These are phyloP conservation scores for Sanguinoderma infundibulare DNA, from an alignment of 1,284 basidiomycete genomes.

Conservation along the genomic window DNA sequence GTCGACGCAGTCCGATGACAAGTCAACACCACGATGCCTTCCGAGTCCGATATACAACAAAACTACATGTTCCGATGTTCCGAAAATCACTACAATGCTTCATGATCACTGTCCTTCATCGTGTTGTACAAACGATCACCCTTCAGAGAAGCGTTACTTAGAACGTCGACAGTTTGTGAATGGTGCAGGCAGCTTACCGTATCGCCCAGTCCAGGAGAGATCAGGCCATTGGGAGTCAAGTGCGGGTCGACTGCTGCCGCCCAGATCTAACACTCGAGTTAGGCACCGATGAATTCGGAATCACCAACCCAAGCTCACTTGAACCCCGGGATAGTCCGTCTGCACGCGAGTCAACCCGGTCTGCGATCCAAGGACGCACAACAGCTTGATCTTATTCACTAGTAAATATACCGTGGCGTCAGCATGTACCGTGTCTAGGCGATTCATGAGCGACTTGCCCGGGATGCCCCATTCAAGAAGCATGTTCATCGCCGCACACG, in stretches of 20 bases:
- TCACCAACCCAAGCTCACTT: slow-evolving; percentile 52
- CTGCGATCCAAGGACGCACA: slow-evolving; percentile 83
- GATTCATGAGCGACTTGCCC: slow-evolving; percentile 43
- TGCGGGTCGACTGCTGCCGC: slow-evolving; percentile 79
- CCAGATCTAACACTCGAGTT: slow-evolving; percentile 66
- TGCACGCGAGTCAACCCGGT: slow-evolving; percentile 75
- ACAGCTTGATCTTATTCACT: slow-evolving; percentile 82
- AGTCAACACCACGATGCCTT: not conserved
- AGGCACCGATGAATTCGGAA: not conserved
- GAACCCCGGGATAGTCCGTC: slow-evolving; percentile 75
- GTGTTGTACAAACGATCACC: slow-evolving; percentile 44
- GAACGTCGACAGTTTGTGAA: not conserved
- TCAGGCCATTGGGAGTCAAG: slow-evolving; percentile 76
- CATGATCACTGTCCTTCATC: slow-evolving; percentile 25
- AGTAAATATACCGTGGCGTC: not conserved
- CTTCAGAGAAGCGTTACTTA: slow-evolving; percentile 20
- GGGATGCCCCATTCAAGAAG: slow-evolving; percentile 86
- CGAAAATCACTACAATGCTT: slow-evolving; percentile 6
- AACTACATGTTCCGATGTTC: not conserved
- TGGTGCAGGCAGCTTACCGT: slow-evolving; percentile 53
- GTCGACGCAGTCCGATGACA: not conserved
- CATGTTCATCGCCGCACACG: slow-evolving; percentile 85
- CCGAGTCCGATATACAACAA: not conserved
- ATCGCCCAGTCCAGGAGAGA: slow-evolving; percentile 89
- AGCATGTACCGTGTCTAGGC: not conserved